Evolutionary conservation across 2,329 filamentous ascomycete species (phyloP).

Genomic region (Neopestalotiopsis rosae): DNA sequence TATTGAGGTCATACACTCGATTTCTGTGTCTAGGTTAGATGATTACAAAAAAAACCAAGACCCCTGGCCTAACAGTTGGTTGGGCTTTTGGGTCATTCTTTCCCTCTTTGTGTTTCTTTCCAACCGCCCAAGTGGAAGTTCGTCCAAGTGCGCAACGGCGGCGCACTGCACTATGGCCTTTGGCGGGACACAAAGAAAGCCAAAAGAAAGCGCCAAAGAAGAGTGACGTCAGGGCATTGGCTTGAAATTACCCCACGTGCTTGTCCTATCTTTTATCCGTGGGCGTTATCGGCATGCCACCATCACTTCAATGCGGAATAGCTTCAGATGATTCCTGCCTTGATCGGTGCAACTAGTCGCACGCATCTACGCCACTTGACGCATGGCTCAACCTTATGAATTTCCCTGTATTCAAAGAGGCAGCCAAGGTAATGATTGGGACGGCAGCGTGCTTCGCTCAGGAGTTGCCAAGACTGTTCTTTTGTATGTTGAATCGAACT

Average conservation of each 20-base stretch:
- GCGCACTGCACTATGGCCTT: background rate
- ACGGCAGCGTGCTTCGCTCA: background rate
- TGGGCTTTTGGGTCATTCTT: background rate
- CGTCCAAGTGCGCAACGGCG: background rate
- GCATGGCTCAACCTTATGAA: background rate
- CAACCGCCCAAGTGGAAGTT: background rate
- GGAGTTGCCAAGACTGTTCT: too few species aligned
- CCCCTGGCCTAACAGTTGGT: background rate
- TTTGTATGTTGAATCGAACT: too few species aligned
- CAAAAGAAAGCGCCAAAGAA: background rate
- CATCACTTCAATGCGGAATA: background rate
- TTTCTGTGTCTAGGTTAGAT: background rate
- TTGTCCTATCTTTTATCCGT: background rate
- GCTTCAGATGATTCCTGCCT: background rate
- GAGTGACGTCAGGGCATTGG: background rate
- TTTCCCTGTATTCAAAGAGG: too few species aligned
- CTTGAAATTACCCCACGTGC: background rate
- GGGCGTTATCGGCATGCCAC: background rate
- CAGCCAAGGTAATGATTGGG: too few species aligned
- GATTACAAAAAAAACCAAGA: background rate
- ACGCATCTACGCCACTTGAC: background rate
- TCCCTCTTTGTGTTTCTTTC: background rate
- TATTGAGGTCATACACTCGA: constrained; percentile 12
- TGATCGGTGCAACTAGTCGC: background rate
- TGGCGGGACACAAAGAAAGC: background rate